Conservation (phyloP, 192 early-diverging fungal species). For the Coemansia sp. region DNA sequence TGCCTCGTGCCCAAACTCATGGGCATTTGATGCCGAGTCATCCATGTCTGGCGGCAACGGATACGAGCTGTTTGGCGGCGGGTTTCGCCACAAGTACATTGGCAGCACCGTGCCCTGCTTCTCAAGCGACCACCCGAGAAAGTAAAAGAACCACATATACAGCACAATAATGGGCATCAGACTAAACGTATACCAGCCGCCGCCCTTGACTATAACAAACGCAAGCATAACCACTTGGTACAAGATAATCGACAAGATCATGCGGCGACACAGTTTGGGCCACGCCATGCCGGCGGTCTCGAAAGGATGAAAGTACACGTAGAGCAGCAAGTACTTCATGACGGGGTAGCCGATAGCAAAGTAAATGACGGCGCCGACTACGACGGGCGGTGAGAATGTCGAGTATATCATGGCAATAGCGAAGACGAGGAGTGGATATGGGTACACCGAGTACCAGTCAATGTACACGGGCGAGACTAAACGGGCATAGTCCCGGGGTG, state of each 20-base stretch:
- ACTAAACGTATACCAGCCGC: slow-evolving; percentile 50
- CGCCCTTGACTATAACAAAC: slow-evolving; percentile 53
- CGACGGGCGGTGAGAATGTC: slow-evolving; percentile 70
- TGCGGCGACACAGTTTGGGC: slow-evolving; percentile 70
- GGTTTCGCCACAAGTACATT: slow-evolving; percentile 46
- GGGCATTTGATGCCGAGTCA: not conserved
- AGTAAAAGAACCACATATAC: slow-evolving; percentile 48
- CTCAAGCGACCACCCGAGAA: slow-evolving; percentile 39
- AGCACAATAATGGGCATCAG: slow-evolving; percentile 37
- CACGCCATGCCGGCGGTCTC: slow-evolving; percentile 70
- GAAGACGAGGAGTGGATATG: slow-evolving; percentile 71
- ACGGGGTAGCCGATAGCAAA: slow-evolving; percentile 66
- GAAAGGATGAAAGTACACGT: slow-evolving; percentile 77
- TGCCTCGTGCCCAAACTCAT: not conserved
- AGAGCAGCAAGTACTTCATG: slow-evolving; percentile 75
- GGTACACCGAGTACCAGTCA: slow-evolving; percentile 70
- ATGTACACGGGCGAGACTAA: slow-evolving; percentile 68
- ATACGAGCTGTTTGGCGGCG: slow-evolving; percentile 48
- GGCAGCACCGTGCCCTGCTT: slow-evolving; percentile 45
- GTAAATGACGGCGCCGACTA: slow-evolving; percentile 69
- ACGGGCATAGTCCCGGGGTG: slow-evolving; percentile 78
- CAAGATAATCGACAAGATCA: slow-evolving; percentile 65
- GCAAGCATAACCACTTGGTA: slow-evolving; percentile 67
- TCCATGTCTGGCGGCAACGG: slow-evolving; percentile 29
- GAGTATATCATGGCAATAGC: slow-evolving; percentile 76